phyloP scores from a whole-genome alignment of 768 basidiomycete species.

The Russula olivacea region DNA sequence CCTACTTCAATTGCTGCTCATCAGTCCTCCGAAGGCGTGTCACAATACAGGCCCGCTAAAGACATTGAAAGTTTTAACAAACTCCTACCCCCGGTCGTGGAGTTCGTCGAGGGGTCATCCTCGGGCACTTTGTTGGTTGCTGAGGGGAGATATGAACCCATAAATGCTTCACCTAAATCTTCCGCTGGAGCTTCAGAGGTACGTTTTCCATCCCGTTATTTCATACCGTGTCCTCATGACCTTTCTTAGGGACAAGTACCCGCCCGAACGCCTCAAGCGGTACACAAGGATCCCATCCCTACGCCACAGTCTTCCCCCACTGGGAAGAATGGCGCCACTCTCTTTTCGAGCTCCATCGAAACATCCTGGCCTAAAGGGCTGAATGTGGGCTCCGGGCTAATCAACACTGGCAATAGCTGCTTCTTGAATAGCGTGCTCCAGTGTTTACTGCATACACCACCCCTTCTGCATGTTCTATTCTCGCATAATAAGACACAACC shows the following conservation, averaged over 20 bases:
- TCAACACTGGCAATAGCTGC: conserved; percentile 90
- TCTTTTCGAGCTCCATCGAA: conserved; percentile 50
- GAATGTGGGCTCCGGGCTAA: conserved; percentile 55
- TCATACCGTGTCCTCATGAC: background rate
- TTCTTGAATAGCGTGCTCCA: conserved; percentile 94
- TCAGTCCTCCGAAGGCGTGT: conserved; percentile 46
- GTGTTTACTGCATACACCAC: conserved; percentile 88
- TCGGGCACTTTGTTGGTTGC: conserved; percentile 64
- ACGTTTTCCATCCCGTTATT: conserved; percentile 26
- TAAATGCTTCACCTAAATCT: conserved; percentile 60
- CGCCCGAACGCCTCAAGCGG: background rate
- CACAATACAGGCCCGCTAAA: conserved; percentile 58
- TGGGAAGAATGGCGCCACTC: conserved; percentile 20
- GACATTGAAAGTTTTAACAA: conserved; percentile 72
- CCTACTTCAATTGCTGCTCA: conserved; percentile 48
- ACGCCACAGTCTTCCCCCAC: conserved; percentile 16
- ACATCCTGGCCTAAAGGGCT: conserved; percentile 52
- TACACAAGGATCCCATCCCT: conserved; percentile 4
- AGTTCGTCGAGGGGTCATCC: conserved; percentile 81
- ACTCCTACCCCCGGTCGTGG: conserved; percentile 72
- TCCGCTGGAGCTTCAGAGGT: conserved; percentile 41
- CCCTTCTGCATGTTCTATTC: conserved; percentile 60
- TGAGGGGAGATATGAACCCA: conserved; percentile 75
- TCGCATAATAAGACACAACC: conserved; percentile 44
- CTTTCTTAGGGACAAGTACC: conserved; percentile 5